These are phyloP conservation scores for Rostrohypoxylon terebratum DNA, from an alignment of 495 filamentous ascomycete species.

Conservation along the genomic window DNA sequence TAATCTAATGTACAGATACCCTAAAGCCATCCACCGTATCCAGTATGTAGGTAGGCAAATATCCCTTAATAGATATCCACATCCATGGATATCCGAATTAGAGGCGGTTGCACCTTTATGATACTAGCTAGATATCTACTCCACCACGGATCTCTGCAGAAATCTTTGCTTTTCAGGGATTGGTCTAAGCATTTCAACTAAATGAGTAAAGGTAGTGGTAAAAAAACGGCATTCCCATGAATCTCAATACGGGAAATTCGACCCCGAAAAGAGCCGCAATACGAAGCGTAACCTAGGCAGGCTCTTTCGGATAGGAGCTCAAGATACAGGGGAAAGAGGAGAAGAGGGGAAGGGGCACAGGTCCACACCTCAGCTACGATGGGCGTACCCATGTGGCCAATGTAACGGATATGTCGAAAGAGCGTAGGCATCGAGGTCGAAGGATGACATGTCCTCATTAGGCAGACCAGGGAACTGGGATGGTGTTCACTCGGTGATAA, in stretches of 20 bases:
- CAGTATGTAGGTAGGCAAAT: not conserved
- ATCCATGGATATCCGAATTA: not conserved
- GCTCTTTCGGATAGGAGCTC: not conserved
- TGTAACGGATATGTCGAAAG: not conserved
- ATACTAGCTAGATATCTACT: too few species aligned
- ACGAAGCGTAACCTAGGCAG: not conserved
- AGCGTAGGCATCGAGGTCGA: not conserved
- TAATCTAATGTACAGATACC: not conserved
- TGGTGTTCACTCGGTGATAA: not conserved
- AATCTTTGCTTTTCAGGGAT: too few species aligned
- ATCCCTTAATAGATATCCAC: not conserved
- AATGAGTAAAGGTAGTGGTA: not conserved
- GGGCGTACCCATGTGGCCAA: not conserved
- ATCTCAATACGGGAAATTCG: not conserved
- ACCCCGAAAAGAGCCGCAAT: not conserved
- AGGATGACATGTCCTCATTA: not conserved
- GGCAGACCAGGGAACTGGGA: not conserved
- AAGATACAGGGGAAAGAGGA: not conserved
- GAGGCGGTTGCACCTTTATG: not conserved
- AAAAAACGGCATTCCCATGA: not conserved
- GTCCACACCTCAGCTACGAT: not conserved
- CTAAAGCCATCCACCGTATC: not conserved
- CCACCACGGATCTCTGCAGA: too few species aligned
- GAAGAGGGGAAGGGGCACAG: slow-evolving; percentile 2
- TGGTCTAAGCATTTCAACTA: not conserved